Conservation (phyloP, 257 asterid genomes). For the Jaltomata sinuosa region DNA sequence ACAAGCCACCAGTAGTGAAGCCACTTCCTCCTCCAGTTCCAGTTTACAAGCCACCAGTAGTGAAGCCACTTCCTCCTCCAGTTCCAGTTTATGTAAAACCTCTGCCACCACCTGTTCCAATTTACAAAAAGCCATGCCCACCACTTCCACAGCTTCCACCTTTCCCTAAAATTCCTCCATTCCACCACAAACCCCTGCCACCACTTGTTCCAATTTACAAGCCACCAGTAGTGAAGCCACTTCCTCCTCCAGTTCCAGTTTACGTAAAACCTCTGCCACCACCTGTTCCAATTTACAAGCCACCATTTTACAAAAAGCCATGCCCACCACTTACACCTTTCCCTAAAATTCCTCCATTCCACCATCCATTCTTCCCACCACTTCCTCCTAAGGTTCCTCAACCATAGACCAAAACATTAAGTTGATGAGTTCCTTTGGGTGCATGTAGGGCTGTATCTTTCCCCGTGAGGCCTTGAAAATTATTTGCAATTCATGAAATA, state of each 20-base stretch:
- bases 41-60: conserved; percentile 20
- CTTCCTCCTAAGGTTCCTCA: conserved; percentile 38
- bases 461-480: neutral
- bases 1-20: conserved; percentile 13
- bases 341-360: conserved; percentile 49
- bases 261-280: conserved; percentile 31
- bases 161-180: too few species aligned
- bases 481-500: neutral
- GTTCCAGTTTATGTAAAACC: conserved; percentile 27
- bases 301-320: conserved; percentile 34
- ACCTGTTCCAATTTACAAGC: conserved; percentile 24
- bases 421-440: neutral
- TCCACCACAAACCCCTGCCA: too few species aligned
- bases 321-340: conserved; percentile 43
- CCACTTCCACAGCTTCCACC: too few species aligned
- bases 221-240: conserved; percentile 14
- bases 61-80: conserved; percentile 32
- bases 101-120: conserved; percentile 31
- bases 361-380: conserved; percentile 63
- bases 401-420: neutral
- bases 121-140: conserved; percentile 31
- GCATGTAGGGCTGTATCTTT: neutral
- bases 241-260: conserved; percentile 32
- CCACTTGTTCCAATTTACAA: neutral
- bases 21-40: conserved; percentile 38